A percentile compares a stretch with the other conserved stretches of the same genome.
These are phyloP conservation scores for Talaromyces liani DNA, from an alignment of 495 filamentous ascomycete genomes.

Conservation along the genomic window DNA sequence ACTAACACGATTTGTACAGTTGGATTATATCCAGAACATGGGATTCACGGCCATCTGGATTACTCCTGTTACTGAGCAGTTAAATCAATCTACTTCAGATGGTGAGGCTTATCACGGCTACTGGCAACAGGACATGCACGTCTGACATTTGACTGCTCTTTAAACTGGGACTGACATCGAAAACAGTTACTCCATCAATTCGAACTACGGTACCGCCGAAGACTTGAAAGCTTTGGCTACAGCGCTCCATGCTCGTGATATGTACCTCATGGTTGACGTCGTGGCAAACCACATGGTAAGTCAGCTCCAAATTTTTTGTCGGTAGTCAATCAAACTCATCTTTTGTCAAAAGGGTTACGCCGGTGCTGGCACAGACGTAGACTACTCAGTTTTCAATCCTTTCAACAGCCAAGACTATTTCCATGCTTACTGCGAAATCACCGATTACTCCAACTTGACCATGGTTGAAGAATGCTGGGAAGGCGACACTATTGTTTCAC, in stretches of 20 bases:
- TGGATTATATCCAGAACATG: constrained; percentile 59
- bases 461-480: constrained; percentile 53
- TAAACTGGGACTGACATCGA: background rate
- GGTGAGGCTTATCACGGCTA: constrained; percentile 66
- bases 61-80: constrained; percentile 60
- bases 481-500: constrained; percentile 51
- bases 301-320: background rate
- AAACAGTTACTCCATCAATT: constrained; percentile 49
- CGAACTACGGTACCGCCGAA: constrained; percentile 56
- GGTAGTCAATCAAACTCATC: background rate
- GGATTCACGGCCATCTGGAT: constrained; percentile 84
- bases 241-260: constrained; percentile 54
- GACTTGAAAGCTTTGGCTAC: constrained; percentile 55
- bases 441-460: constrained; percentile 51
- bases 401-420: constrained; percentile 60
- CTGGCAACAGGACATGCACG: constrained; percentile 61
- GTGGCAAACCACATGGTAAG: constrained; percentile 69
- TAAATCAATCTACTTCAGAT: constrained; percentile 42
- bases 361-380: constrained; percentile 44
- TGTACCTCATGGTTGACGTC: constrained; percentile 74
- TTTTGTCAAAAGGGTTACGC: constrained; percentile 40
- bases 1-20: constrained; percentile 15
- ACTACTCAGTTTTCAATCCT: constrained; percentile 55
- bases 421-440: constrained; percentile 58
- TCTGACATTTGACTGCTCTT: background rate